Percentiles rank a stretch among this genome's conserved stretches.
Conservation (phyloP, 2,329 filamentous ascomycete genomes). For the Colletotrichum siamense region DNA sequence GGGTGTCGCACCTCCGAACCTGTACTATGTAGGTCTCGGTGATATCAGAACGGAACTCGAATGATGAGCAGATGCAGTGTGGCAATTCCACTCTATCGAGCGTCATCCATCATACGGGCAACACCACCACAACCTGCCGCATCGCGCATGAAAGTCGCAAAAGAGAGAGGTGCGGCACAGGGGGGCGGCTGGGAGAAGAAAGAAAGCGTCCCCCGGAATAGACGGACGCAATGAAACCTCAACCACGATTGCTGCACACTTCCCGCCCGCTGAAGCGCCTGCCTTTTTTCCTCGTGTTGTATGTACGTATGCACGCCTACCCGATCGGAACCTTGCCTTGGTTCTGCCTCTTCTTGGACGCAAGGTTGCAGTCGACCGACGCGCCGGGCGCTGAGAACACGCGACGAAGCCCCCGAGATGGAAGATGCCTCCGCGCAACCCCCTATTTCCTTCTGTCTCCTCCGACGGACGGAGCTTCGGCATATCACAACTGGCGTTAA, state of each 20-base stretch:
- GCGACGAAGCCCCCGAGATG: neutral
- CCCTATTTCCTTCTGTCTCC: neutral
- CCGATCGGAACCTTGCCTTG: neutral
- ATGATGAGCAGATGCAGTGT: neutral
- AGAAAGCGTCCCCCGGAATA: neutral
- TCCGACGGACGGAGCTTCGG: neutral
- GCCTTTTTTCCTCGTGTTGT: neutral
- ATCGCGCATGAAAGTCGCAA: neutral
- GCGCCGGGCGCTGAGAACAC: neutral
- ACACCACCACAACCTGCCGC: neutral
- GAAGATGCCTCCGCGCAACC: neutral
- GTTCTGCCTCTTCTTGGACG: neutral
- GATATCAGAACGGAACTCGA: neutral
- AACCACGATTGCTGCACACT: neutral
- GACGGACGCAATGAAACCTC: constrained; percentile 6
- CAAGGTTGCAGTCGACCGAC: neutral
- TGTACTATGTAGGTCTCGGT: neutral
- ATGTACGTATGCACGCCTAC: neutral
- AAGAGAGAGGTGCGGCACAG: neutral
- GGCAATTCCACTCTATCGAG: neutral
- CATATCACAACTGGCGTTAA: neutral
- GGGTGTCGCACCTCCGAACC: neutral
- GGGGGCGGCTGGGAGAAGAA: neutral
- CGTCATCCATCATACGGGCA: neutral
- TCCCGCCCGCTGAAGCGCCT: neutral